A percentile compares a stretch with the other conserved stretches of the same genome.
These are phyloP conservation scores for Boletus huronensis DNA, from an alignment of 768 basidiomycete genomes.

Conservation along the genomic window DNA sequence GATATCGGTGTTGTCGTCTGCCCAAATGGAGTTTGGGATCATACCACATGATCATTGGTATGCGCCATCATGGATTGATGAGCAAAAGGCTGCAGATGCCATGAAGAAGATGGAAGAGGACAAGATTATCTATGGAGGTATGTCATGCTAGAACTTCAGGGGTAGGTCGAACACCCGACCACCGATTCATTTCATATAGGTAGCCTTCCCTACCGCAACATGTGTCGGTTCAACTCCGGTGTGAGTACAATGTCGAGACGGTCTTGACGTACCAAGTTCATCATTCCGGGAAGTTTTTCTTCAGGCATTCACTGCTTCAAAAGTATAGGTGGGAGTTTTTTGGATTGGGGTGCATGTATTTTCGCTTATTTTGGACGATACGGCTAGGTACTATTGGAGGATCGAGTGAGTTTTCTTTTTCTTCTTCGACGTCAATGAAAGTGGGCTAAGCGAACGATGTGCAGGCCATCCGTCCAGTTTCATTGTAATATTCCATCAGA, in stretches of 20 bases:
- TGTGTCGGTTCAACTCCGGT: constrained; percentile 76
- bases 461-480: constrained; percentile 48
- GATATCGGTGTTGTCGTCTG: constrained; percentile 37
- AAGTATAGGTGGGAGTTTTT: constrained; percentile 26
- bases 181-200: neutral
- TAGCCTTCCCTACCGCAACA: constrained; percentile 52
- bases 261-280: neutral
- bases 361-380: neutral
- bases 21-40: constrained; percentile 52
- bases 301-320: constrained; percentile 28
- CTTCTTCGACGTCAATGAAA: constrained; percentile 36
- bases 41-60: constrained; percentile 64
- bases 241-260: constrained; percentile 33
- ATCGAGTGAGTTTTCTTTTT: constrained; percentile 25
- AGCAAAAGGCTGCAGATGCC: constrained; percentile 50
- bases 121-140: constrained; percentile 49
- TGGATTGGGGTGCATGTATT: neutral
- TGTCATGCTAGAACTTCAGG: constrained; percentile 8
- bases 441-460: constrained; percentile 13
- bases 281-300: constrained; percentile 46
- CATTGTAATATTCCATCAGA: constrained; percentile 49
- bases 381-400: constrained; percentile 29
- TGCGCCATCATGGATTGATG: constrained; percentile 72
- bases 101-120: constrained; percentile 50
- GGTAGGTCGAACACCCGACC: neutral